Conservation (phyloP, 225 moss, liverwort and hornwort genomes). For the Climacium dendroides region DNA sequence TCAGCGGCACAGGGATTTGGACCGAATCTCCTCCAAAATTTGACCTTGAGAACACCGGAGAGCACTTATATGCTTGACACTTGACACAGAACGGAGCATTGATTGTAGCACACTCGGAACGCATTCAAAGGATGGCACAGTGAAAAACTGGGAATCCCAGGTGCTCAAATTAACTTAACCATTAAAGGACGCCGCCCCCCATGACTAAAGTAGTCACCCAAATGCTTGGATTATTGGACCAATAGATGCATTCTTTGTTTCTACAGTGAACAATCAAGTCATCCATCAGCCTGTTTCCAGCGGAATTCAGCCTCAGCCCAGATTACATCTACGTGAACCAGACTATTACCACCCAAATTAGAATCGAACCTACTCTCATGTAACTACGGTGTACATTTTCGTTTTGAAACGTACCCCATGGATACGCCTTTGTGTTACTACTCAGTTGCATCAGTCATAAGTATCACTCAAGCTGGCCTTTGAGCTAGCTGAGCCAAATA, state of each 20-base stretch:
- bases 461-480: not conserved
- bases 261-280: too few relatives aligned
- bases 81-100: not conserved
- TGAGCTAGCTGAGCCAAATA: not conserved
- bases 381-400: not conserved
- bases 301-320: too few relatives aligned
- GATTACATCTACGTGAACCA: too few relatives aligned
- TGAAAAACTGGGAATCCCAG: not conserved
- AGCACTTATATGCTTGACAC: too few relatives aligned
- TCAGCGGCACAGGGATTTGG: too few relatives aligned
- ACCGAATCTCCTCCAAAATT: not conserved
- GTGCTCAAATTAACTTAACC: not conserved
- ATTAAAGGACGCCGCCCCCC: too few relatives aligned
- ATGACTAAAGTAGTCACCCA: too few relatives aligned
- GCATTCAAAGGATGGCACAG: not conserved
- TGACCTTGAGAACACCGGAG: not conserved
- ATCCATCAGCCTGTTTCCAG: too few relatives aligned
- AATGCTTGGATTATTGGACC: too few relatives aligned
- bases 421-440: not conserved
- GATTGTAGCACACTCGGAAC: not conserved
- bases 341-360: not conserved
- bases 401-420: not conserved
- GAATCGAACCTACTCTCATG: rapidly evolving
- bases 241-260: too few relatives aligned
- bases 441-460: not conserved